phyloP scores from a whole-genome alignment of 176 grass and related monocot genomes.

The barley (Hordeum vulgare) region MorexV3_pseudomolecules_assembly NC_058521.1:4977544-4978043 shows the following conservation, averaged over 20 bases:
- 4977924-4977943: slow-evolving; percentile 98
- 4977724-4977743: neutral
- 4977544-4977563: neutral
- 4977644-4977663: neutral
- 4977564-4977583: neutral
- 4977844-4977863: neutral
- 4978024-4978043: neutral
- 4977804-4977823: slow-evolving; percentile 88
- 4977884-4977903: neutral
- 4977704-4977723: neutral
- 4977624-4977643: neutral
- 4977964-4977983: slow-evolving; percentile 85
- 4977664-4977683: neutral
- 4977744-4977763: neutral
- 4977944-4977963: slow-evolving; percentile 95
- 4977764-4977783: neutral
- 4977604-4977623: neutral
- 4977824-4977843: slow-evolving; percentile 98
- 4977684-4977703: neutral
- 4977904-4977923: slow-evolving; percentile 17
- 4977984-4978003: neutral
- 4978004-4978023: neutral
- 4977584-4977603: neutral
- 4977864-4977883: neutral
- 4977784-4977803: slow-evolving; percentile 91